Evolutionary conservation across 129 eudicot genomes (phyloP), one percentile per base, ranked within the genome.

Genomic region (Centaurea solstitialis): DNA sequence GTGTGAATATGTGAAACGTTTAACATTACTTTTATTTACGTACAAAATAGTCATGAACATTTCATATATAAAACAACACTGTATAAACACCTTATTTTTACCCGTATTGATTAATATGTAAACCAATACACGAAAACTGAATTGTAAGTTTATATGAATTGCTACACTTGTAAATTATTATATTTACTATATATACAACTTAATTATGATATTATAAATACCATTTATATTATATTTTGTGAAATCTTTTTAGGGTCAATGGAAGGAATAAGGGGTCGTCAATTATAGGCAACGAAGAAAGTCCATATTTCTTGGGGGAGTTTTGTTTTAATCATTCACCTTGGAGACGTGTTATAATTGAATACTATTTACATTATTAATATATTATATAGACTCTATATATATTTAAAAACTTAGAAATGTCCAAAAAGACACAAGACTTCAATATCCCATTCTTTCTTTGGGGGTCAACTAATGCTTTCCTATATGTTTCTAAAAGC

Each of bases 311-410:
- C 22, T 13, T 79, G 70, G 59, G 35, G 82, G 38, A 79, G 35
- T 20, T 79, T 74, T 78, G 17, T 65, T 17, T 70, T 76, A 79
- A 50, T 70, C 38, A 79, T 70, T 35, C 82, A 78, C 69, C 45
- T 18, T 24, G 4, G 81, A 77, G 66, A 40, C 57, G 74, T 67
- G 81, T 18, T 77, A 28, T 67, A 67, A 15, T 67, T 77, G 74
- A 77, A 41, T 65, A 66, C 65, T 33, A 33, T 33, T 33, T 33
- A 33, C 5, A 33, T 33, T 33, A 33, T 33, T 26, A 26, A 26
- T n/a, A n/a, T n/a, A n/a, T n/a, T n/a, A n/a, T n/a, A n/a, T n/a
- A n/a, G n/a, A n/a, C n/a, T n/a, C n/a, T n/a, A 33, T 33, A 33
- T 33, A 33, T 33, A 33, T 41, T 41, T 53, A 15, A 15, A 53